Evolutionary conservation across 345 rosid species (phyloP).

Genomic region (Jatropha curcas): DNA sequence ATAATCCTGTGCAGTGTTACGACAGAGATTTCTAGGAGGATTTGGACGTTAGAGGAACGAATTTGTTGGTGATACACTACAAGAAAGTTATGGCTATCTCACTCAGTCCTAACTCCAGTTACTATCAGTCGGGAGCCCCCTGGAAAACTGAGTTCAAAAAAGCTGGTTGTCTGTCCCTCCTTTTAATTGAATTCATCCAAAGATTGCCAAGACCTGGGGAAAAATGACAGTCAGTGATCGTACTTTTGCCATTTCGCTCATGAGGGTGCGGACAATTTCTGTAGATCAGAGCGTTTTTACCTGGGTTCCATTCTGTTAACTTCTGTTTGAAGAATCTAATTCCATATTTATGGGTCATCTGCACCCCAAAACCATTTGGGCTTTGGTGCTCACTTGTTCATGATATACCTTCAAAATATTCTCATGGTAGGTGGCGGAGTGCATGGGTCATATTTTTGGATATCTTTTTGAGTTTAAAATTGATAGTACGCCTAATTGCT

Average conservation of each 20-base stretch:
- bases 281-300: no score
- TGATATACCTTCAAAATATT: no score
- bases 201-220: conserved; percentile 76
- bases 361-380: not conserved
- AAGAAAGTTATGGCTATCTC: conserved; percentile 73
- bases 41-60: conserved; percentile 85
- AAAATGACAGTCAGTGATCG: conserved; percentile 85
- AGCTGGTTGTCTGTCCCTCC: conserved; percentile 51
- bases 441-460: no score
- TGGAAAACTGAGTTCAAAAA: conserved; percentile 40
- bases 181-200: conserved; percentile 56
- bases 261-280: conserved; percentile 69
- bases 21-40: conserved; percentile 89
- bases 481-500: no score
- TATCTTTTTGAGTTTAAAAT: not conserved
- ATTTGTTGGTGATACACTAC: conserved; percentile 65
- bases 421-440: no score
- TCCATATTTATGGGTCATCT: not conserved
- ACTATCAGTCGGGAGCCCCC: conserved; percentile 43
- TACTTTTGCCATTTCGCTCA: conserved; percentile 86
- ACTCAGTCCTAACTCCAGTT: conserved; percentile 71
- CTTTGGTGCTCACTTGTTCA: no score
- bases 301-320: not conserved
- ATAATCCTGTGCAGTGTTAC: conserved; percentile 60
- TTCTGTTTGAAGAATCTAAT: not conserved